These are phyloP conservation scores for Platanthera zijinensis DNA, from an alignment of 106 monocot species.

Conservation along the genomic window DNA sequence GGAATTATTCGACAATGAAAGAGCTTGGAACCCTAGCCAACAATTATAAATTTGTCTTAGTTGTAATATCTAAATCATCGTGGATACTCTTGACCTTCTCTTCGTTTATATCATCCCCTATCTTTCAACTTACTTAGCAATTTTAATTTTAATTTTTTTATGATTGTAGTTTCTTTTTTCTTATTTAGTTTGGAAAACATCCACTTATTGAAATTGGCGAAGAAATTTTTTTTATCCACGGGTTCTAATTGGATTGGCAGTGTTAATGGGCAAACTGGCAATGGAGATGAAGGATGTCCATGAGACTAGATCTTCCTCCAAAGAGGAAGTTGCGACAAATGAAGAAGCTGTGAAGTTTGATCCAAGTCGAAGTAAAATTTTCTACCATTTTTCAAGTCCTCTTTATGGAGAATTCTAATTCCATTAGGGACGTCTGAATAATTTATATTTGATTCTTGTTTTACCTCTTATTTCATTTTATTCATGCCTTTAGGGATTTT, in stretches of 20 bases:
- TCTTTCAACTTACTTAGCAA: background rate
- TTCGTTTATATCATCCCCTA: background rate
- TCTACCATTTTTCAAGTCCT: background rate
- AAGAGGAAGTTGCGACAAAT: background rate
- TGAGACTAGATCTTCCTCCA: background rate
- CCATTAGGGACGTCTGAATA: background rate
- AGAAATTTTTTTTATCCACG: background rate
- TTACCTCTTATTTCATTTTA: background rate
- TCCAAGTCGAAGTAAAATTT: slow-evolving; percentile 6
- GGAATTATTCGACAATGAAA: too few species aligned
- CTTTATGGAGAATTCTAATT: background rate
- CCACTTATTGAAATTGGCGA: background rate
- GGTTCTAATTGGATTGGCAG: background rate
- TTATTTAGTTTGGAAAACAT: too few species aligned
- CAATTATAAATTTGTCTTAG: too few species aligned
- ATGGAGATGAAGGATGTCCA: slow-evolving; percentile 1
- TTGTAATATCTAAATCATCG: too few species aligned
- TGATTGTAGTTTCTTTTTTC: background rate
- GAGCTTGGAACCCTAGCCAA: too few species aligned
- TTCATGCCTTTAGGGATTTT: background rate
- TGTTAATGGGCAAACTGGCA: background rate
- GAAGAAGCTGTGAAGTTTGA: slow-evolving; percentile 6
- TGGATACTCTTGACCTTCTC: background rate
- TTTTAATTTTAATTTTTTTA: background rate
- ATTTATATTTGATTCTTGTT: background rate